Percentiles rank a stretch among this genome's conserved stretches.
phyloP scores from a whole-genome alignment of 2,329 filamentous ascomycete genomes.

The Trichoderma endophyticum region DNA sequence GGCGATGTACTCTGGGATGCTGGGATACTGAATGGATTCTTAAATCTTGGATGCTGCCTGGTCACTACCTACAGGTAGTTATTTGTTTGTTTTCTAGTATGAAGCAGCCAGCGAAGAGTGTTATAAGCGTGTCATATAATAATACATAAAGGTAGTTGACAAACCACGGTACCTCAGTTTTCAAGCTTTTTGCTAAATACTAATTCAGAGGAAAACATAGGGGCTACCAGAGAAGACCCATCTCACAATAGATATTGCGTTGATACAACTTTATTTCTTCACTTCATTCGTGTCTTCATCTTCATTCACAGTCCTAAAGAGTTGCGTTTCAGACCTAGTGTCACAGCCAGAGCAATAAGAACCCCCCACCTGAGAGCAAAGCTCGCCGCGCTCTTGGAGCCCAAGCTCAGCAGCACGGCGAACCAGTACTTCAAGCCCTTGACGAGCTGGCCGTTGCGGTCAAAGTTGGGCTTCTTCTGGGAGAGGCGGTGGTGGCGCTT shows the following conservation, averaged over 20 bases:
- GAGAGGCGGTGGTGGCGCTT: slow-evolving; percentile 43
- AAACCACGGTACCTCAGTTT: neutral
- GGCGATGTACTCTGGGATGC: neutral
- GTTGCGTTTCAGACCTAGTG: slow-evolving; percentile 35
- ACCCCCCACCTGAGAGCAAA: slow-evolving; percentile 50
- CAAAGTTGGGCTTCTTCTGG: slow-evolving; percentile 54
- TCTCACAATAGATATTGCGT: neutral
- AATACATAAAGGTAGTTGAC: neutral
- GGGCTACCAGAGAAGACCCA: neutral
- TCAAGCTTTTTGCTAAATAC: neutral
- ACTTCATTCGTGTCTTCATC: neutral
- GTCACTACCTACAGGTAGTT: neutral
- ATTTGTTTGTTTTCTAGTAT: neutral
- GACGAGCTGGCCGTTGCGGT: slow-evolving; percentile 54
- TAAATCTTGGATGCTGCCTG: neutral
- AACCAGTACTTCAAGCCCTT: slow-evolving; percentile 55
- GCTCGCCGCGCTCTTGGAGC: slow-evolving; percentile 47
- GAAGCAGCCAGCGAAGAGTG: neutral
- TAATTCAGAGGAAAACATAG: too few species aligned
- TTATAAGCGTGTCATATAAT: neutral
- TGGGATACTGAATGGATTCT: neutral
- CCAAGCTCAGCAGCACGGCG: slow-evolving; percentile 49
- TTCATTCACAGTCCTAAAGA: slow-evolving; percentile 31
- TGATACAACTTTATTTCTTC: neutral
- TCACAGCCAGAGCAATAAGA: slow-evolving; percentile 39